A percentile compares a stretch with the other conserved stretches of the same genome.
Evolutionary conservation across 129 eudicot species (phyloP).

Genomic region (Flaveria brownii): DNA sequence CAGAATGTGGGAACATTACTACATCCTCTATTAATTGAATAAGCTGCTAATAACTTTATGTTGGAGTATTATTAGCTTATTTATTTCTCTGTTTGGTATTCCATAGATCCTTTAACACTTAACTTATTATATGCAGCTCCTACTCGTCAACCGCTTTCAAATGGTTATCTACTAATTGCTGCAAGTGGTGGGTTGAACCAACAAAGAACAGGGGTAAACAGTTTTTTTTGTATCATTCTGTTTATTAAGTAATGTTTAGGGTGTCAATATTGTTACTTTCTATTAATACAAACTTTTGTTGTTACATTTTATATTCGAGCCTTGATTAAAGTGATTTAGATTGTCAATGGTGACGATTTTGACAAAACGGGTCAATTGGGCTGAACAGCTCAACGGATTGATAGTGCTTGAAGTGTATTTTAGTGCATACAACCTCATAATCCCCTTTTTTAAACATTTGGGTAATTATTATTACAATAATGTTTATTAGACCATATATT

Average conservation of each 20-base stretch:
- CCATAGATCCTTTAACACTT: slow-evolving; percentile 1
- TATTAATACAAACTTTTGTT: neutral
- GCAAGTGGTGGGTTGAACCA: slow-evolving; percentile 97
- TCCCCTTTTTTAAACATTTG: neutral
- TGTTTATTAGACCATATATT: neutral
- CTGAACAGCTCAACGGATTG: neutral
- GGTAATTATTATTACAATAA: neutral
- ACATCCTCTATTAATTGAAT: neutral
- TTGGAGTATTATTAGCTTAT: neutral
- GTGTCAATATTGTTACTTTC: slow-evolving; percentile 6
- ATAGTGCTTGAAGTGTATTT: neutral
- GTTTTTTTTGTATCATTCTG: neutral
- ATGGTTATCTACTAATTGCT: slow-evolving; percentile 90
- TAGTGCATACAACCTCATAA: neutral
- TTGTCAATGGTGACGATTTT: neutral
- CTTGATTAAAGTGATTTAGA: neutral
- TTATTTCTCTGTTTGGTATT: neutral
- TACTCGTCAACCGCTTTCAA: slow-evolving; percentile 59
- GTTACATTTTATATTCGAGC: neutral
- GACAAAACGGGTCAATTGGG: neutral
- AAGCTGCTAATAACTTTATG: neutral
- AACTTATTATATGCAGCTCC: slow-evolving; percentile 57
- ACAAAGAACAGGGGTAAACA: slow-evolving; percentile 88
- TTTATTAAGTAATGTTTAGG: slow-evolving; percentile 7
- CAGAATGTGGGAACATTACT: neutral